Evolutionary conservation across 2,329 filamentous ascomycete species (phyloP).

Genomic region (Neofusicoccum parvum): DNA sequence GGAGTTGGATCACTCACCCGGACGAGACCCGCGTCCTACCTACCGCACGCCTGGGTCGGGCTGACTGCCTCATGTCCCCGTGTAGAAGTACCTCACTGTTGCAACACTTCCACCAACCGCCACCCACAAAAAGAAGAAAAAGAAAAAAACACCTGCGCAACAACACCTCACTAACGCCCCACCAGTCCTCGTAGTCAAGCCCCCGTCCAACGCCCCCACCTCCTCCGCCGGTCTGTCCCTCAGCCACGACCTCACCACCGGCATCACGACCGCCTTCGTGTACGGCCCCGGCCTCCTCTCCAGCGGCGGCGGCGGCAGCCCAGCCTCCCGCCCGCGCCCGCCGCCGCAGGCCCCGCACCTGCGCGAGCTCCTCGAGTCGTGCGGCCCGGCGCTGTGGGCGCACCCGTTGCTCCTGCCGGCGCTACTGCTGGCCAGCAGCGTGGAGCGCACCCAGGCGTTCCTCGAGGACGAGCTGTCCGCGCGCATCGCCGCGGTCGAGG

Average conservation of each 20-base stretch:
- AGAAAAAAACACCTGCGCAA: background rate
- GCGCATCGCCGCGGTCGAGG: background rate
- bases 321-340: background rate
- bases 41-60: too few relatives aligned
- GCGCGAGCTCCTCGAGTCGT: background rate
- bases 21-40: too few relatives aligned
- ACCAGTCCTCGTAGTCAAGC: background rate
- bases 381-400: background rate
- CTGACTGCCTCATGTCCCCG: too few relatives aligned
- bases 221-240: background rate
- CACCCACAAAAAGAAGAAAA: background rate
- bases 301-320: background rate
- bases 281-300: background rate
- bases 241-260: background rate
- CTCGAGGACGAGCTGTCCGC: background rate
- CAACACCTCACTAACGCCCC: background rate
- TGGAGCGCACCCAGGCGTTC: slow-evolving; percentile 7
- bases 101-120: too few relatives aligned
- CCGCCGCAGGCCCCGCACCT: background rate
- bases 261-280: slow-evolving; percentile 10
- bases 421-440: background rate
- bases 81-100: too few relatives aligned
- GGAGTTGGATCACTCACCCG: too few relatives aligned
- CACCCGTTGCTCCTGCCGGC: slow-evolving; percentile 8
- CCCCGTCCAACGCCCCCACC: background rate